Evolutionary conservation across 169 alveolate species (phyloP), one percentile per base, ranked within the genome.

Genomic region (Condylostoma magnum): DNA sequence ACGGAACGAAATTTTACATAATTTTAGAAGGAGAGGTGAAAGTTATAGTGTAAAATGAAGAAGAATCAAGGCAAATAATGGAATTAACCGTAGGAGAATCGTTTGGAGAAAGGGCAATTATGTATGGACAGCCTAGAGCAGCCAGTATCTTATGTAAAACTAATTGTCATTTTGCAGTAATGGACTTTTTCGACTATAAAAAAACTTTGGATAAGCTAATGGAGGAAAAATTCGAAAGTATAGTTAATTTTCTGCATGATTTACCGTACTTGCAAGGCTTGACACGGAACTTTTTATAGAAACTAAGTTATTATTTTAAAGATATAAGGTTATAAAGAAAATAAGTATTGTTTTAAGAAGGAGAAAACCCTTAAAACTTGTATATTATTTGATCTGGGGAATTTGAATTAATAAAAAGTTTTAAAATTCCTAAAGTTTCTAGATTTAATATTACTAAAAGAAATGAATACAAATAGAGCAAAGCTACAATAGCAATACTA

Each of bases 311-410:
- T 69, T 46, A 36, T 36, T 69, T 76, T 58, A 66, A 69, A 30
- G n/a, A 31, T 2, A 68, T 67, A 33, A 46, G 33, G 3, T 76
- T 37, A 47, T 54, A 76, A 22, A 53, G 74, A 36, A 46, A 54
- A 46, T 53, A 76, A 31, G 18, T 18, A 8, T 41, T 76, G 25
- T 76, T 48, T 50, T 33, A 41, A 25, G 79, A 76, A 69, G 84
- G 84, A 4, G 75, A 67, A 15, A 10, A 34, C 25, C 46, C 70
- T 22, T 36, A 38, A 2, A 38, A 68, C 44, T 67, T 76, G 3
- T 68, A 20, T 44, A 3, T 76, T 8, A 48, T 76, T n/a, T 43
- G 56, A 27, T n/a, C 22, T n/a, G 84, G 84, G 25, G 84, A 76
- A 22, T 67, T 76, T 58, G 74, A 76, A 27, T 66, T 76, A 8